Percentiles rank a stretch among this genome's conserved stretches.
These are phyloP conservation scores for Cryoendolithus antarcticus DNA, from an alignment of 2,329 filamentous ascomycete species.

Conservation along the genomic window DNA sequence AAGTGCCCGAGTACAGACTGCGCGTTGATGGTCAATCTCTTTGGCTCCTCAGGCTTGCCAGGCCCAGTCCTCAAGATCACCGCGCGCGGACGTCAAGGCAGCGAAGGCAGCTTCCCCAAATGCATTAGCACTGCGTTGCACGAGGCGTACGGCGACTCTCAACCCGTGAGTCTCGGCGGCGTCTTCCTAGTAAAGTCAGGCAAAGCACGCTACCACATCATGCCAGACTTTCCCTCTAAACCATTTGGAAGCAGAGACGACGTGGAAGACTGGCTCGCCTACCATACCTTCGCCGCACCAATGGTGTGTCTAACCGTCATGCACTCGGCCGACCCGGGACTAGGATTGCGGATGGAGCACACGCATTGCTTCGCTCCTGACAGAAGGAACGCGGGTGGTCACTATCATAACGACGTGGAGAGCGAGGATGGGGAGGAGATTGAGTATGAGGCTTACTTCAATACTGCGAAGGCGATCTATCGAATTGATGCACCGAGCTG, in stretches of 20 bases:
- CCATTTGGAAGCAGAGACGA: slow-evolving; percentile 15
- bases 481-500: slow-evolving; percentile 16
- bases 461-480: slow-evolving; percentile 18
- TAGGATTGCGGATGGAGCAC: slow-evolving; percentile 21
- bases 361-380: slow-evolving; percentile 19
- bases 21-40: slow-evolving; percentile 22
- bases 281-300: slow-evolving; percentile 17
- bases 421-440: slow-evolving; percentile 13
- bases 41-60: slow-evolving; percentile 12
- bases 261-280: slow-evolving; percentile 19
- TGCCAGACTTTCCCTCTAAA: slow-evolving; percentile 19
- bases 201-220: slow-evolving; percentile 17
- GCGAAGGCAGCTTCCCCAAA: slow-evolving; percentile 17
- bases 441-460: slow-evolving; percentile 22
- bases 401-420: slow-evolving; percentile 19
- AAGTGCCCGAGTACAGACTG: slow-evolving; percentile 16
- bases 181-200: slow-evolving; percentile 18
- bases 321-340: slow-evolving; percentile 17
- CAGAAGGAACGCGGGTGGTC: slow-evolving; percentile 16
- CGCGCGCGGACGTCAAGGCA: slow-evolving; percentile 12
- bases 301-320: slow-evolving; percentile 20
- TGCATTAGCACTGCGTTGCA: slow-evolving; percentile 14
- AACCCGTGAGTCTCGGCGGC: slow-evolving; percentile 16
- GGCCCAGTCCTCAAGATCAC: slow-evolving; percentile 19
- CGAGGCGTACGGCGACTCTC: slow-evolving; percentile 11